Base-by-base conservation (phyloP, 768 basidiomycete species). In the Phylloporus sp. region DNA sequence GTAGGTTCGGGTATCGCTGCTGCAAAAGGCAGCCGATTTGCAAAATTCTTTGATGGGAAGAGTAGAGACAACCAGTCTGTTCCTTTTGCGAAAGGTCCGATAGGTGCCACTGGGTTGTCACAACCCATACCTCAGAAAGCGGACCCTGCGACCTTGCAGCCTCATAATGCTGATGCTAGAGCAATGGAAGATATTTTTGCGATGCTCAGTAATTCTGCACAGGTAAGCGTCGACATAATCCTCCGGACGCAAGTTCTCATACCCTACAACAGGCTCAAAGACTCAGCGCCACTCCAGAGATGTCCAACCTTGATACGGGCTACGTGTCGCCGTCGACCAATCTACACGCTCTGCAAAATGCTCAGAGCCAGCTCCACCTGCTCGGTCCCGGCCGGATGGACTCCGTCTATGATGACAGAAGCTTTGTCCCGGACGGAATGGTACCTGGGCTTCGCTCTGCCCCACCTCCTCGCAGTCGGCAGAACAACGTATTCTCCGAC, bases 31-130 rank as follows among this genome's bases (percentile, higher is more conserved):
- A 91, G 89, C 63, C 83, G 90, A 32, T 87, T 91, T 65, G 90
- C 88, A 28, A 92, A 91, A 64, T 90, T 91, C 68, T 92, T 91
- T 56, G 89, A 91, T 58, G 78, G 78, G n/a, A 90, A 88, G 66
- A 62, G 64, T 27, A 77, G 76, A 55, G 82, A 84, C 13, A 60
- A 59, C 38, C 68, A 57, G 49, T 55, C 57, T 54, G 31, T 54
- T 18, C 58, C 68, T 34, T 56, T 69, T 28, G 59, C 70, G 15
- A 80, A 80, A 52, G 58, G 70, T 24, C 69, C 72, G 34, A 67
- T 68, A 10, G 69, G 68, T 28, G 71, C 72, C 18, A 69, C 76
- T 38, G 63, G 69, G 36, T 72, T 80, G 40, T 69, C 76, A 24
- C 79, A 80, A 27, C 72, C 79, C n/a, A 69, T 64, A 47, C 65